These are phyloP conservation scores for Starmerella asiatica DNA, from an alignment of 805 yeast species.

Conservation along the genomic window DNA sequence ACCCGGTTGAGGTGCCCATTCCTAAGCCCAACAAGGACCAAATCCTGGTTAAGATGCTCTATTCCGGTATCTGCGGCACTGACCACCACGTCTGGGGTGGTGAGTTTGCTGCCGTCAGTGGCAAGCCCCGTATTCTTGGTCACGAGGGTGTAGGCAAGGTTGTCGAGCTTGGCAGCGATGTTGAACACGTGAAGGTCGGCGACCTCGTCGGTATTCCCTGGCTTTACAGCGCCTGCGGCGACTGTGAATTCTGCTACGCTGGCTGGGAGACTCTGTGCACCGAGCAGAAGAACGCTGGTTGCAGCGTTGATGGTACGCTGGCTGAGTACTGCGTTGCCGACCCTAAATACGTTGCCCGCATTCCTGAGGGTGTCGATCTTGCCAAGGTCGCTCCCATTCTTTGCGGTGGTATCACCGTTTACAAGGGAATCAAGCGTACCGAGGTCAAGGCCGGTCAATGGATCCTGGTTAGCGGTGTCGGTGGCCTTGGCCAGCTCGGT, in stretches of 20 bases:
- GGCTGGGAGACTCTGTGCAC: conserved; percentile 58
- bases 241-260: conserved; percentile 63
- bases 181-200: conserved; percentile 59
- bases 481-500: conserved; percentile 64
- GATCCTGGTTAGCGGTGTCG: conserved; percentile 69
- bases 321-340: conserved; percentile 84
- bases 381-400: conserved; percentile 69
- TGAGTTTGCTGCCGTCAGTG: conserved; percentile 74
- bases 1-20: conserved; percentile 62
- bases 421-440: conserved; percentile 79
- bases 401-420: conserved; percentile 86
- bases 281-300: conserved; percentile 61
- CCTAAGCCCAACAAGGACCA: conserved; percentile 69
- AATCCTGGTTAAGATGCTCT: conserved; percentile 65
- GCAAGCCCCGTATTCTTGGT: conserved; percentile 71
- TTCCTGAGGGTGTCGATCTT: conserved; percentile 61
- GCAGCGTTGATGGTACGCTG: conserved; percentile 83
- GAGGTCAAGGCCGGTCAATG: conserved; percentile 55
- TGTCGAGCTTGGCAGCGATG: conserved; percentile 60
- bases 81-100: conserved; percentile 91
- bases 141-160: conserved; percentile 86
- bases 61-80: conserved; percentile 89
- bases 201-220: conserved; percentile 76
- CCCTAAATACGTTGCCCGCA: conserved; percentile 71
- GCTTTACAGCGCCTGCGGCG: conserved; percentile 64